Evolutionary conservation across 2,329 filamentous ascomycete species (phyloP), one percentile per base, ranked within the genome.

Genomic region (Fusarium nematophilum): DNA sequence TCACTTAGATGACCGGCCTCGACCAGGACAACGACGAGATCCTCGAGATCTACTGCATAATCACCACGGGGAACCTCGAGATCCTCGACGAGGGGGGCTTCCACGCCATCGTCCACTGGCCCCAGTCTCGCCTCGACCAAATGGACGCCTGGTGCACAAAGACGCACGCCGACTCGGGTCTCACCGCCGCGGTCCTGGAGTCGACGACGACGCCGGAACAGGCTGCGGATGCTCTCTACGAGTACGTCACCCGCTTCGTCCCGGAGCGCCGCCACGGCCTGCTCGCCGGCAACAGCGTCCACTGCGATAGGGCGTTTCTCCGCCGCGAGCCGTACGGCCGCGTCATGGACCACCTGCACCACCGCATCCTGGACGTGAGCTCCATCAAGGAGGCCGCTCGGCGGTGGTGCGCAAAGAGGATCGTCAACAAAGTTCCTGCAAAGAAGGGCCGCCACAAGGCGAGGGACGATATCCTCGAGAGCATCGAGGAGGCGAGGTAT

Each of bases 301-400:
- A 99, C 72, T 92, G 90, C 4, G 95, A 99, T 75, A 87, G 87
- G 68, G 86, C 86, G 2, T 99, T 99, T 72, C 80, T 99, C 56
- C 81, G 86, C 5, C 85, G 86, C 60, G 82, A 82, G 52, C 93
- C 93, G 0, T 99, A 94, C 75, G 84, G 81, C 31, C 79, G 82
- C 55, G 87, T 97, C 2, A 77, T 91, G 42, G 85, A 90, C 52
- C 86, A 95, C 75, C 79, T 99, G 64, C 91, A 96, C 76, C 93
- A 99, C 76, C 86, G 95, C 13, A 90, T 99, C 61, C 78, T 98
- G 40, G 95, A 99, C 73, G 92, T 98, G 49, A 97, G 93, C 75
- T 85, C 88, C 39, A 86, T 98, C 70, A 98, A 98, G 78, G 95
- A 99, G 79, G 93, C 92, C 17, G 90, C 89, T 14, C 85, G 87